Conservation (phyloP, 495 filamentous ascomycete genomes). For the Evernia prunastri region DNA sequence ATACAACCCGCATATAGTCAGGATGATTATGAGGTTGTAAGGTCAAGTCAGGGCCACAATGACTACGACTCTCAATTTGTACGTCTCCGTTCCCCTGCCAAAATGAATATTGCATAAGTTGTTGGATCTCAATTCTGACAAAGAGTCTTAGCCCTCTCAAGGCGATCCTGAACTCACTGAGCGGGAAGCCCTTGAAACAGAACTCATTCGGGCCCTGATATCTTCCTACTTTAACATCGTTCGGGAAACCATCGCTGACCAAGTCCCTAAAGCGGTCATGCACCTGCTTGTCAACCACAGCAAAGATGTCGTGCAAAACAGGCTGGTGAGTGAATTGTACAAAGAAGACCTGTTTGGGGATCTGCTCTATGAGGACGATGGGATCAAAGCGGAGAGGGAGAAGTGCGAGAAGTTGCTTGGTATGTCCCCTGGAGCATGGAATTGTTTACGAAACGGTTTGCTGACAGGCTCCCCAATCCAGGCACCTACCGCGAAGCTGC, state of each 20-base stretch:
- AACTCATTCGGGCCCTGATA: constrained; percentile 92
- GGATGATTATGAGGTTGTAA: constrained; percentile 40
- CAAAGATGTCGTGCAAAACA: constrained; percentile 95
- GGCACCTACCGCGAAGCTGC: constrained; percentile 89
- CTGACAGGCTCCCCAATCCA: not conserved
- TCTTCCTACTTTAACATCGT: constrained; percentile 99
- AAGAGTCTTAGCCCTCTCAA: constrained; percentile 32
- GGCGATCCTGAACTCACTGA: constrained; percentile 81
- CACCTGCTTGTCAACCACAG: constrained; percentile 96
- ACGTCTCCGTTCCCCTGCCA: constrained; percentile 33
- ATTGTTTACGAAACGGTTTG: not conserved
- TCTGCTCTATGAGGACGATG: constrained; percentile 93
- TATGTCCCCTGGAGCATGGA: not conserved
- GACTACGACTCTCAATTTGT: constrained; percentile 54
- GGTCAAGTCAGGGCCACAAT: constrained; percentile 28
- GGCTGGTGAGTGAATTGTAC: constrained; percentile 91
- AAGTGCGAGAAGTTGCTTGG: constrained; percentile 93
- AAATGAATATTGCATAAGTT: not conserved
- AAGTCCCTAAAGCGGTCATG: constrained; percentile 98
- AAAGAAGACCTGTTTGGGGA: constrained; percentile 90
- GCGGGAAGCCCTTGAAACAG: constrained; percentile 92
- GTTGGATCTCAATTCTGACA: constrained; percentile 34
- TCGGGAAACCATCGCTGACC: constrained; percentile 91
- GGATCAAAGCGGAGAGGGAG: constrained; percentile 91
- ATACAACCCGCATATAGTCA: constrained; percentile 26